A percentile compares a stretch with the other conserved stretches of the same genome.
Conservation (phyloP, 129 eudicot species). For the Heracleum sosnowskyi region DNA sequence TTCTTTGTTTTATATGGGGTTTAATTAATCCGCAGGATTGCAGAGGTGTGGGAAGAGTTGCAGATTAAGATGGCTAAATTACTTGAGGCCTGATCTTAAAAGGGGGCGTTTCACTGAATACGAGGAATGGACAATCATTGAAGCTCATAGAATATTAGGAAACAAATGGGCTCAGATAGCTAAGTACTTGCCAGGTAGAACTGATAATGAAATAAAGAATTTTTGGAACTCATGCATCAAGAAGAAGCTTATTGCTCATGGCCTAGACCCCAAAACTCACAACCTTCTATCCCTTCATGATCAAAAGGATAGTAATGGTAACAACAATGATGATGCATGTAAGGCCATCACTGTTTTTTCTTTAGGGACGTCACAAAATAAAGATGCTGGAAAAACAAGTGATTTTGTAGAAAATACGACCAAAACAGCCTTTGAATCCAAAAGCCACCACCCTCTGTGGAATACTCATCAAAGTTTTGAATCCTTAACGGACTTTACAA, state of each 20-base stretch:
- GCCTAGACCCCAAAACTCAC: conserved; percentile 91
- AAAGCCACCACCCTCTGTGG: conserved; percentile 20
- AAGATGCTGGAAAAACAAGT: conserved; percentile 30
- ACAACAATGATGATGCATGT: conserved; percentile 6
- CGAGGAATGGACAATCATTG: conserved; percentile 75
- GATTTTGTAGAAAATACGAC: conserved; percentile 9
- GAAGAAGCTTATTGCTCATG: conserved; percentile 80
- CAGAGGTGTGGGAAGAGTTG: conserved; percentile 82
- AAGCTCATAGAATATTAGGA: conserved; percentile 71
- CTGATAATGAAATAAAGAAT: conserved; percentile 81
- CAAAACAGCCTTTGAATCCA: conserved; percentile 18
- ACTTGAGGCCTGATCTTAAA: conserved; percentile 72
- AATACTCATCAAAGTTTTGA: conserved; percentile 16
- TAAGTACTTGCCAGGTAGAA: conserved; percentile 78
- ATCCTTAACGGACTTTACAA: not conserved
- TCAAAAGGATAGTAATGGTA: conserved; percentile 6
- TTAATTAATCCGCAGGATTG: conserved; percentile 36
- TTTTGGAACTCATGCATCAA: conserved; percentile 91
- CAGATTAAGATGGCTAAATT: conserved; percentile 55
- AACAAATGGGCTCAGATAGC: conserved; percentile 91
- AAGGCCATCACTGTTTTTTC: not conserved
- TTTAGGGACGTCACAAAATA: conserved; percentile 16
- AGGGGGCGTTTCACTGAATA: conserved; percentile 70
- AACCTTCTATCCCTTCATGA: conserved; percentile 49
- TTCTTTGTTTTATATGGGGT: not conserved